phyloP scores from a whole-genome alignment of 495 filamentous ascomycete genomes.

The Astrocystis sublimbata region DNA sequence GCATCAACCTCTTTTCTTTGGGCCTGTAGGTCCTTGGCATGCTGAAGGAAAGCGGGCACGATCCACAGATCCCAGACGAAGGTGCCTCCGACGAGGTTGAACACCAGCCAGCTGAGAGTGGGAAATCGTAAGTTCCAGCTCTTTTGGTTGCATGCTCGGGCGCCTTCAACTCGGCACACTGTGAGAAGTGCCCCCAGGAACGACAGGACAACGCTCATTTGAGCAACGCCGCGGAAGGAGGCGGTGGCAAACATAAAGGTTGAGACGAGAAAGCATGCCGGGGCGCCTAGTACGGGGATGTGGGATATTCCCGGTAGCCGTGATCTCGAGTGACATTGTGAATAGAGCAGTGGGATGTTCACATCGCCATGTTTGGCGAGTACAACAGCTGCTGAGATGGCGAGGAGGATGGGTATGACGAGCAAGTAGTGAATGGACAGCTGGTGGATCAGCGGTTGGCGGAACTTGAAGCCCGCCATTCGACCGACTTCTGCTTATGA shows the following conservation, averaged over 20 bases:
- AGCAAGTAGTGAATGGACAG: conserved; percentile 33
- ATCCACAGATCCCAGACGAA: conserved; percentile 45
- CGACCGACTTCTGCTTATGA: not conserved
- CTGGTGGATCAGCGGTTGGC: conserved; percentile 26
- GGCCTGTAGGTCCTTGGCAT: conserved; percentile 29
- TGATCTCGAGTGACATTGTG: conserved; percentile 43
- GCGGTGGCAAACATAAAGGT: conserved; percentile 38
- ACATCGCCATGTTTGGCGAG: conserved; percentile 37
- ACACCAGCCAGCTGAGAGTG: conserved; percentile 40
- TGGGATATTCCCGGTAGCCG: conserved; percentile 36
- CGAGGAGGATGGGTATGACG: conserved; percentile 34
- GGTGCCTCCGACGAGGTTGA: conserved; percentile 42
- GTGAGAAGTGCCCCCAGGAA: conserved; percentile 40
- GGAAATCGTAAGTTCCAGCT: conserved; percentile 37
- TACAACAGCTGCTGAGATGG: conserved; percentile 28
- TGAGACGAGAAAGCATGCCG: conserved; percentile 42
- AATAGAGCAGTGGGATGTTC: conserved; percentile 43
- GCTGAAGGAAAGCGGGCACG: conserved; percentile 42
- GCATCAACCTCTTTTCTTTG: conserved; percentile 18
- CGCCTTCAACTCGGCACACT: conserved; percentile 39
- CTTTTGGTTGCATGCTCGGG: conserved; percentile 38
- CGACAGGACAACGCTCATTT: conserved; percentile 31
- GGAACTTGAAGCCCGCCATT: conserved; percentile 10
- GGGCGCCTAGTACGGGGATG: conserved; percentile 37
- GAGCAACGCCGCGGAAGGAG: conserved; percentile 25